Evolutionary conservation across 2,329 filamentous ascomycete species (phyloP).

Genomic region (Aaosphaeria pasadenensis): DNA sequence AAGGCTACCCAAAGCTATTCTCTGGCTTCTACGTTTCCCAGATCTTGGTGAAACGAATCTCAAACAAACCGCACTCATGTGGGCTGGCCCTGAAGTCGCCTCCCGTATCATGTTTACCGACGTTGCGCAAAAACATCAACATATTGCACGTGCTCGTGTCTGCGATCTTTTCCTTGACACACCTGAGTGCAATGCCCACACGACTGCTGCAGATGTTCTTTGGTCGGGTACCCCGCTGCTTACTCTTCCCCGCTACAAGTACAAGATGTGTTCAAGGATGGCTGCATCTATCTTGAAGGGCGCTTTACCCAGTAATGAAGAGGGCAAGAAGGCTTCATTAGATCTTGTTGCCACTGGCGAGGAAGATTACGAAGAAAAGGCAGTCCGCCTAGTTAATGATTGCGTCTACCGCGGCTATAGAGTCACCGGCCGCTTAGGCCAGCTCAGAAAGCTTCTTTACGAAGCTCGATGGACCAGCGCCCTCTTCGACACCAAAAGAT

Average conservation of each 20-base stretch:
- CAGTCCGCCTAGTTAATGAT: conserved; percentile 31
- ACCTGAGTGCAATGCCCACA: conserved; percentile 96
- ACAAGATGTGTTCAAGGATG: conserved; percentile 99
- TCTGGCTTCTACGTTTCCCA: conserved; percentile 96
- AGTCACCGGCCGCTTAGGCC: conserved; percentile 64
- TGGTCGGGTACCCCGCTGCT: conserved; percentile 95
- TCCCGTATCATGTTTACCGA: conserved; percentile 91
- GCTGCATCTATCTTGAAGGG: conserved; percentile 91
- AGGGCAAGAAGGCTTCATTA: conserved; percentile 64
- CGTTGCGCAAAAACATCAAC: conserved; percentile 89
- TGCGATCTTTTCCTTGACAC: conserved; percentile 96
- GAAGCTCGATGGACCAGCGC: conserved; percentile 80
- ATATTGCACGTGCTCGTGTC: conserved; percentile 87
- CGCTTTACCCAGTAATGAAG: conserved; percentile 69
- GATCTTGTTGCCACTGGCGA: conserved; percentile 80
- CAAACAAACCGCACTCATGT: conserved; percentile 71
- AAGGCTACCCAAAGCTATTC: conserved; percentile 77
- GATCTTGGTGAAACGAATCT: conserved; percentile 88
- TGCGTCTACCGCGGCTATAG: conserved; percentile 31
- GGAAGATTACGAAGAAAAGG: conserved; percentile 73
- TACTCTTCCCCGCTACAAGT: conserved; percentile 85
- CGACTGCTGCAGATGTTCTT: conserved; percentile 90
- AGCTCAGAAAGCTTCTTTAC: conserved; percentile 79
- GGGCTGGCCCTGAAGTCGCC: conserved; percentile 84
- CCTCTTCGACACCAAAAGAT: conserved; percentile 85